phyloP scores from a whole-genome alignment of 164 flowering plant genomes.

The Echeveria elegans region DNA sequence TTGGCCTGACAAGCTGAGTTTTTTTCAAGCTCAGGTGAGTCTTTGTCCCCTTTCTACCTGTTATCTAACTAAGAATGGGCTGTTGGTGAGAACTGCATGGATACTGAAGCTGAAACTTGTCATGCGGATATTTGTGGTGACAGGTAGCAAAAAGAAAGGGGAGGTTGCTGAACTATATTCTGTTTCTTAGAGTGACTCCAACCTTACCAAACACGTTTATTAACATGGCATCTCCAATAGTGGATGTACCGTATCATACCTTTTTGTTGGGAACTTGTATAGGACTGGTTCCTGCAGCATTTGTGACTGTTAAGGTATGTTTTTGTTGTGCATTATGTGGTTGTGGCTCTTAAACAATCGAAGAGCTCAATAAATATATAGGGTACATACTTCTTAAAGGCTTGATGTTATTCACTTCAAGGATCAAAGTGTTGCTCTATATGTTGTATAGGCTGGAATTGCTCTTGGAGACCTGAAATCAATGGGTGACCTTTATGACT shows the following conservation, averaged over 20 bases:
- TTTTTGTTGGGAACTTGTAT: conserved; percentile 76
- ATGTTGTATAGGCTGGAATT: too few species aligned
- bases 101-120: neutral
- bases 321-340: too few species aligned
- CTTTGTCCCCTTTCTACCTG: too few species aligned
- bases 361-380: neutral
- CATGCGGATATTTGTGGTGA: neutral
- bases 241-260: conserved; percentile 80
- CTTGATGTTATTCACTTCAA: neutral
- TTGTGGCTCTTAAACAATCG: too few species aligned
- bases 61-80: too few species aligned
- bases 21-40: conserved; percentile 78
- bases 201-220: conserved; percentile 95
- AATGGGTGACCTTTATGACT: conserved; percentile 75
- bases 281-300: conserved; percentile 94
- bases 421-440: too few species aligned
- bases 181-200: conserved; percentile 91
- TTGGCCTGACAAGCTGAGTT: conserved; percentile 82
- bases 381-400: neutral
- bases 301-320: conserved; percentile 85
- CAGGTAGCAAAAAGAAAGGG: too few species aligned
- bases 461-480: conserved; percentile 74
- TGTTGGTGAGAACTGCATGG: too few species aligned
- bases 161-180: conserved; percentile 95
- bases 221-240: too few species aligned